Evolutionary conservation across 345 rosid species (phyloP).

Genomic region (Raphanus raphanistrum): DNA sequence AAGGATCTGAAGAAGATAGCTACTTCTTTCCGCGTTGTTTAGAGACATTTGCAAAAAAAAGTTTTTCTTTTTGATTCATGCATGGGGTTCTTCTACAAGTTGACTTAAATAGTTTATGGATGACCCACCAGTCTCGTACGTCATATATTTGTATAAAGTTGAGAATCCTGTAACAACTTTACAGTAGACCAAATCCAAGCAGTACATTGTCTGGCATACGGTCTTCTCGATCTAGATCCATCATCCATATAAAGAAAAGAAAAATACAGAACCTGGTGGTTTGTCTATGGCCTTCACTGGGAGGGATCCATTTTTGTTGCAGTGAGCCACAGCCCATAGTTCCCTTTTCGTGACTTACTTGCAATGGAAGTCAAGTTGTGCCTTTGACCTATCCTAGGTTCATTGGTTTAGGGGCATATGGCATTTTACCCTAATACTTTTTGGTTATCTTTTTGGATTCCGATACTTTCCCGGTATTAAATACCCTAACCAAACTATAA

Average conservation of each 20-base stretch:
- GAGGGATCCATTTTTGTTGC: not conserved
- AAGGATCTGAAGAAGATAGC: constrained; percentile 84
- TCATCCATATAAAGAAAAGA: no score
- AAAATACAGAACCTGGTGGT: not conserved
- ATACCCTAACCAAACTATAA: no score
- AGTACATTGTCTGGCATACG: not conserved
- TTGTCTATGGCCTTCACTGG: not conserved
- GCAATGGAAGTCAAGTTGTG: not conserved
- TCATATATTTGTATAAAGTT: constrained; percentile 6
- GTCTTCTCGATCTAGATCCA: no score
- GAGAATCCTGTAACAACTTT: not conserved
- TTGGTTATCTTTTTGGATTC: no score
- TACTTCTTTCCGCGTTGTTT: constrained; percentile 79
- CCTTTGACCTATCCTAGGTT: no score
- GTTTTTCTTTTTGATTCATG: not conserved
- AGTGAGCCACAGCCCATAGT: not conserved
- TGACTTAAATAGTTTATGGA: not conserved
- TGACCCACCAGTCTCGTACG: constrained; percentile 5
- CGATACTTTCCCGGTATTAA: no score
- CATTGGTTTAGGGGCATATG: no score
- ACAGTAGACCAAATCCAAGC: not conserved
- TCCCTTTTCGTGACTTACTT: not conserved
- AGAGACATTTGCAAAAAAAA: constrained; percentile 16
- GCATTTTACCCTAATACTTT: no score
- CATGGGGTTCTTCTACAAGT: not conserved